These are phyloP conservation scores for Ceratocystis ficicola DNA, from an alignment of 2,329 filamentous ascomycete genomes.

Conservation along the genomic window DNA sequence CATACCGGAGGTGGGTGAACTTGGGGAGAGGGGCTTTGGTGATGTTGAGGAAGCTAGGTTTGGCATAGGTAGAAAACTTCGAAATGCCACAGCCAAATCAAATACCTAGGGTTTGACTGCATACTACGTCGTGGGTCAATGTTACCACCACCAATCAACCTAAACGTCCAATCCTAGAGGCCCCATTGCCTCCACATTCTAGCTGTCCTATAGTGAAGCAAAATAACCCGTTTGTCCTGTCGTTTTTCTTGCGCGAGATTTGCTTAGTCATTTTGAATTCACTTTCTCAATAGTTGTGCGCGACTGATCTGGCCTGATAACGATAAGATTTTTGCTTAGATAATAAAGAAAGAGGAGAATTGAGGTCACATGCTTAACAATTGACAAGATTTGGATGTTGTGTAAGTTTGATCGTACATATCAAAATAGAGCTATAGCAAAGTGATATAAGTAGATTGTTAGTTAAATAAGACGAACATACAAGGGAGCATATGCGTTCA, in stretches of 20 bases:
- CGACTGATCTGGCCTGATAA: background rate
- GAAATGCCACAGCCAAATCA: conserved; percentile 13
- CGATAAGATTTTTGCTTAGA: background rate
- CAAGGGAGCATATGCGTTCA: no score
- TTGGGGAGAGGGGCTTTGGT: background rate
- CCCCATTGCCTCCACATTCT: conserved; percentile 21
- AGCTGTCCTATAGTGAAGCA: conserved; percentile 9
- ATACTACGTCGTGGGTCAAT: background rate
- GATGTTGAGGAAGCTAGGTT: conserved; percentile 21
- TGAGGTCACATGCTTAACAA: background rate
- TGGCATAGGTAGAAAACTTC: conserved; percentile 21
- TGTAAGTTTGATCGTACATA: background rate
- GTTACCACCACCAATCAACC: conserved; percentile 11
- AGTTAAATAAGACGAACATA: no score
- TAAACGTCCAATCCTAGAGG: background rate
- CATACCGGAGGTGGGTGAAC: conserved; percentile 10
- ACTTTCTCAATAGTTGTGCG: background rate
- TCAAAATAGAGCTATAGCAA: background rate
- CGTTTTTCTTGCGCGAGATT: background rate
- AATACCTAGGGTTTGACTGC: conserved; percentile 21
- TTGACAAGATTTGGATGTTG: no score
- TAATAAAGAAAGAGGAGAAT: background rate
- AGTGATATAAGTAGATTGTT: no score
- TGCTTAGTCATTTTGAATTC: conserved; percentile 5
- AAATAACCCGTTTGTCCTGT: background rate